These are phyloP conservation scores for Auricularia sp. DNA, from an alignment of 768 basidiomycete species.

Conservation along the genomic window DNA sequence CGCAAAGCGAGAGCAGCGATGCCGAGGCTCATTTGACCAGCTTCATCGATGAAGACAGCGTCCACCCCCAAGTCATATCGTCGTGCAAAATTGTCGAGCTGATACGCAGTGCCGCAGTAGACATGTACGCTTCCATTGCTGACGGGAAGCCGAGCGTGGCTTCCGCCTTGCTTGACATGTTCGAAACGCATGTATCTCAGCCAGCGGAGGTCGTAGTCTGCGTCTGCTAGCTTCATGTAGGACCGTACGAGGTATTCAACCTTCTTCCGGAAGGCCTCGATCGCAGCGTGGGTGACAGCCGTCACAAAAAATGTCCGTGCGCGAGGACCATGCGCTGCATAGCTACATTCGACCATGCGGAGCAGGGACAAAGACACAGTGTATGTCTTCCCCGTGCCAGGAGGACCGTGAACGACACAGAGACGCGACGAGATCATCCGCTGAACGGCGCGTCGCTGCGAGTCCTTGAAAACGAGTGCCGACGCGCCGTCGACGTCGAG, in stretches of 20 bases:
- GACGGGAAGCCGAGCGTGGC: constrained; percentile 20
- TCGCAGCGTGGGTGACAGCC: constrained; percentile 44
- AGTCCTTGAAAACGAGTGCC: constrained; percentile 33
- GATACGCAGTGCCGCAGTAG: constrained; percentile 2
- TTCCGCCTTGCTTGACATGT: constrained; percentile 30
- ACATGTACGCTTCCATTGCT: constrained; percentile 1
- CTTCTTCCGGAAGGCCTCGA: constrained; percentile 37
- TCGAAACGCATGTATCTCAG: constrained; percentile 32
- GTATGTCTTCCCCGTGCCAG: constrained; percentile 45
- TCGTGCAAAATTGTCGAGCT: constrained; percentile 42
- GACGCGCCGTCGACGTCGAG: constrained; percentile 26
- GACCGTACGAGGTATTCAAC: constrained; percentile 20
- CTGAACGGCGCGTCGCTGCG: constrained; percentile 35
- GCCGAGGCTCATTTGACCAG: constrained; percentile 39
- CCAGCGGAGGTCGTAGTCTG: constrained; percentile 28
- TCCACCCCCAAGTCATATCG: constrained; percentile 30
- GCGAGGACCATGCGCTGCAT: constrained; percentile 22
- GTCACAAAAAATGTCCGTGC: constrained; percentile 37
- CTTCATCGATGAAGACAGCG: constrained; percentile 39
- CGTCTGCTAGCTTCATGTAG: constrained; percentile 21
- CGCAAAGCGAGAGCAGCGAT: constrained; percentile 36
- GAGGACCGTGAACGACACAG: constrained; percentile 31
- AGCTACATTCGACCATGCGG: constrained; percentile 28
- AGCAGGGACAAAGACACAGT: constrained; percentile 38
- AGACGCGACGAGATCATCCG: constrained; percentile 34